Evolutionary conservation across 2,329 filamentous ascomycete species (phyloP), one percentile per base, ranked within the genome.

Genomic region (Aspergillus unguis): DNA sequence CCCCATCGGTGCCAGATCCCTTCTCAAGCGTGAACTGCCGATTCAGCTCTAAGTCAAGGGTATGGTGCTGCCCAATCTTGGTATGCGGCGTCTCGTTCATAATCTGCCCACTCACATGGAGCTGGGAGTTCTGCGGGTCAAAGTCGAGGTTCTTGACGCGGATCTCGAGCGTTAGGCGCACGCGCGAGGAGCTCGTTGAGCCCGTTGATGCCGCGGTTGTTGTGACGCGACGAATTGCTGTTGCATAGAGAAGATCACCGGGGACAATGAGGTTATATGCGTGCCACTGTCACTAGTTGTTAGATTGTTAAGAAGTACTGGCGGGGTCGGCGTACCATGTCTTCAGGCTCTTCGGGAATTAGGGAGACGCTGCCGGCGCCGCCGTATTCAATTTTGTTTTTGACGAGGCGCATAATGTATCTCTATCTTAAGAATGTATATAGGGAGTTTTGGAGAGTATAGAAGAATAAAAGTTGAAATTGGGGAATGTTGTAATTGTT

Each of bases 21-120:
- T 97, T 97, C 75, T 91, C 87, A 6, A 99, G 71, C 5, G 88
- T 92, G 63, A 97, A 97, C 46, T 91, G 86, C 38, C 92, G 82
- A 64, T 94, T 85, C 53, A 96, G 78, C 69, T 96, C 92, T 42
- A 99, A 80, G 60, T 96, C 92, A 1, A 89, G 77, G 0, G 86
- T 89, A 66, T 90, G 86, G 62, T 82, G 83, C 57, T 82, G 79
- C 11, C 86, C 86, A 17, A 87, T 73, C 63, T 84, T 85, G 32
- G 87, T 86, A 64, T 82, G 78, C 55, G 83, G 80, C 61, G 86
- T 89, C 67, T 88, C 85, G 25, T 80, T 80, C 5, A 81, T 75
- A 9, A 88, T 85, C 44, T 80, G 77, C 1, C 86, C 86, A 3
- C 80, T 81, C 25, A 89, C 85, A 63, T 89, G 86, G 3, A 90